Evolutionary conservation across 1,139 yeast species (phyloP).

Genomic region (Pichia sp.): DNA sequence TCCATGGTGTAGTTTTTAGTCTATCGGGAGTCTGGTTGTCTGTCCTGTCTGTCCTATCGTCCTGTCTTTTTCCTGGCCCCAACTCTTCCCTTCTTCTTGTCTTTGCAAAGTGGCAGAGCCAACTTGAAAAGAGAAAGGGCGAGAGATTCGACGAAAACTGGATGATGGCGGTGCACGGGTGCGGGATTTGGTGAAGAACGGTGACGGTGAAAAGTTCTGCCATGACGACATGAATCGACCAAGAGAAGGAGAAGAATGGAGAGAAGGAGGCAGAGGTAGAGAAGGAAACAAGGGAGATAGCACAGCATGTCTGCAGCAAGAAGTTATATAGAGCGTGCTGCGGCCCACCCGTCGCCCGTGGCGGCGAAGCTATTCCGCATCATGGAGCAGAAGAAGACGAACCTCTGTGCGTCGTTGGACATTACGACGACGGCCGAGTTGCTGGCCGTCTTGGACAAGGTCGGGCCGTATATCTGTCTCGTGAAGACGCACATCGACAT

Average conservation of each 20-base stretch:
- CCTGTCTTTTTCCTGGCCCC: neutral
- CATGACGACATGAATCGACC: neutral
- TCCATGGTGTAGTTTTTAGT: slow-evolving; percentile 46
- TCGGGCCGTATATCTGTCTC: slow-evolving; percentile 89
- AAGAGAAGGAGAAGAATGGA: neutral
- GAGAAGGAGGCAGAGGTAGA: neutral
- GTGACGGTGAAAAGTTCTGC: neutral
- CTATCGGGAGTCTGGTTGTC: slow-evolving; percentile 14
- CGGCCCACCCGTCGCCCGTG: slow-evolving; percentile 66
- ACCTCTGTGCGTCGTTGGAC: slow-evolving; percentile 95
- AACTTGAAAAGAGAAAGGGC: neutral
- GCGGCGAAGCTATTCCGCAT: slow-evolving; percentile 69
- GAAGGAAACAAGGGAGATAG: neutral
- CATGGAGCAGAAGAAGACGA: slow-evolving; percentile 78
- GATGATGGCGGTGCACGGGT: neutral
- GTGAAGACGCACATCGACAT: slow-evolving; percentile 95
- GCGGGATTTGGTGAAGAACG: neutral
- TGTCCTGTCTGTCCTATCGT: neutral
- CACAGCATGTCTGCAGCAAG: neutral
- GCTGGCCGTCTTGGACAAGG: slow-evolving; percentile 60
- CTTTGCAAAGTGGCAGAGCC: neutral
- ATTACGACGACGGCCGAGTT: slow-evolving; percentile 76
- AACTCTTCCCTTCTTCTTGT: neutral
- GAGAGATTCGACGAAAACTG: neutral
- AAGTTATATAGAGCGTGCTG: slow-evolving; percentile 47